A percentile compares a stretch with the other conserved stretches of the same genome.
phyloP scores from a whole-genome alignment of 257 asterid species.

The Thymus quinquecostatus region DNA sequence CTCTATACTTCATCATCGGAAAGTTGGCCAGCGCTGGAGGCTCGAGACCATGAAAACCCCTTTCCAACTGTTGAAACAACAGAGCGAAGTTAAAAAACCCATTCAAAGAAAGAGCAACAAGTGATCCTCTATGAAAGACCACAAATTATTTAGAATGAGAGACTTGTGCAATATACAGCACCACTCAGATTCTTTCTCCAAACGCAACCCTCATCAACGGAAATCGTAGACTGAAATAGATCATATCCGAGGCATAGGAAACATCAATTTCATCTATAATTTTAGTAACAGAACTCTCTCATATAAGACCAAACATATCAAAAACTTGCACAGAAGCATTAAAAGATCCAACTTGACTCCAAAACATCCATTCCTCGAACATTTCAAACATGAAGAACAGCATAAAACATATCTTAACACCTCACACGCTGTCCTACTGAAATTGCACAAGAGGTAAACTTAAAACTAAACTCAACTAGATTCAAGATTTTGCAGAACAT shows the following conservation, averaged over 20 bases:
- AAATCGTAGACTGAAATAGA: constrained; percentile 20
- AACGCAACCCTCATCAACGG: constrained; percentile 20
- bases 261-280: background rate
- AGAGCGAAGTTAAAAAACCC: constrained; percentile 20
- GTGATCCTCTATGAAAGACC: background rate
- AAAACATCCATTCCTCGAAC: background rate
- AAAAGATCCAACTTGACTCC: background rate
- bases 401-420: background rate
- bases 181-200: background rate
- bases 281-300: constrained; percentile 14
- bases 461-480: background rate
- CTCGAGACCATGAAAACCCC: constrained; percentile 75
- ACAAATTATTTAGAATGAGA: constrained; percentile 16
- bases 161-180: background rate
- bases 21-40: constrained; percentile 65
- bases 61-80: constrained; percentile 61
- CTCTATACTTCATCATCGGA: constrained; percentile 70
- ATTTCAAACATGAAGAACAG: background rate
- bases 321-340: constrained; percentile 23
- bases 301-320: background rate
- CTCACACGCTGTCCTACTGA: constrained; percentile 10
- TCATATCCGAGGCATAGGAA: constrained; percentile 3
- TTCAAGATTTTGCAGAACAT: constrained; percentile 22
- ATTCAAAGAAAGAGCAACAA: constrained; percentile 16
- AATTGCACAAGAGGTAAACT: background rate